These are phyloP conservation scores for Exophiala alcalophila DNA, from an alignment of 2,329 filamentous ascomycete genomes.

Conservation along the genomic window DNA sequence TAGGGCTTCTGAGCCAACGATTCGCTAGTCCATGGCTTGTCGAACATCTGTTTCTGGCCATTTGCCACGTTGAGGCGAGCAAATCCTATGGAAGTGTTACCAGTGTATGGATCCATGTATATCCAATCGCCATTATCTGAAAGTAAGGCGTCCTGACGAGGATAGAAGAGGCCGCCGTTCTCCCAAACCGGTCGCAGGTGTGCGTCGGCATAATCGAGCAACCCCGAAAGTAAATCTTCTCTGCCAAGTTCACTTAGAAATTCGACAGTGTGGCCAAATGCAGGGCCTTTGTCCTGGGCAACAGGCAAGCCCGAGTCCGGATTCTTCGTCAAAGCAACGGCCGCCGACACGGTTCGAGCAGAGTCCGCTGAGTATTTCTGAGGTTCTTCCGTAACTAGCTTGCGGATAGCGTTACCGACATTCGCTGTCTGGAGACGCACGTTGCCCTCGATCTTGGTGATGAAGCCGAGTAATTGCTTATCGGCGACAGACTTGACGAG, in stretches of 20 bases:
- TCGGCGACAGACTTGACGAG: not conserved
- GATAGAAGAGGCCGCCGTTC: constrained; percentile 5
- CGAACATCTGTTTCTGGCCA: constrained; percentile 5
- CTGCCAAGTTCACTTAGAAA: not conserved
- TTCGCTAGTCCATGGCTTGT: constrained; percentile 1
- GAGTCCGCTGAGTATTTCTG: not conserved
- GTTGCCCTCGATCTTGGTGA: not conserved
- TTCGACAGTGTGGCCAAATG: not conserved
- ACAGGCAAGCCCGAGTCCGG: constrained; percentile 1
- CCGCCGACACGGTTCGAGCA: not conserved
- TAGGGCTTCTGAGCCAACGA: not conserved
- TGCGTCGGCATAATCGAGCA: constrained; percentile 1
- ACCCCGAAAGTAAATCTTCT: not conserved
- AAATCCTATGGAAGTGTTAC: not conserved
- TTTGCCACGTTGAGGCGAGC: constrained; percentile 1
- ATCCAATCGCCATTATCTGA: not conserved
- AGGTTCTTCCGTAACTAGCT: not conserved
- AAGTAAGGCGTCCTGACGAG: not conserved
- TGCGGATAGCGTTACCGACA: not conserved
- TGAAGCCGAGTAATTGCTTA: not conserved
- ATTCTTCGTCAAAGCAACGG: constrained; percentile 6
- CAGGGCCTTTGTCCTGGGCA: not conserved
- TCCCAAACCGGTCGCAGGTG: constrained; percentile 3
- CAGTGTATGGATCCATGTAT: constrained; percentile 1
- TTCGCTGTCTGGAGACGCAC: not conserved